Base-by-base conservation (phyloP, 2,329 filamentous ascomycete species). In the Botrytis fabae region DNA sequence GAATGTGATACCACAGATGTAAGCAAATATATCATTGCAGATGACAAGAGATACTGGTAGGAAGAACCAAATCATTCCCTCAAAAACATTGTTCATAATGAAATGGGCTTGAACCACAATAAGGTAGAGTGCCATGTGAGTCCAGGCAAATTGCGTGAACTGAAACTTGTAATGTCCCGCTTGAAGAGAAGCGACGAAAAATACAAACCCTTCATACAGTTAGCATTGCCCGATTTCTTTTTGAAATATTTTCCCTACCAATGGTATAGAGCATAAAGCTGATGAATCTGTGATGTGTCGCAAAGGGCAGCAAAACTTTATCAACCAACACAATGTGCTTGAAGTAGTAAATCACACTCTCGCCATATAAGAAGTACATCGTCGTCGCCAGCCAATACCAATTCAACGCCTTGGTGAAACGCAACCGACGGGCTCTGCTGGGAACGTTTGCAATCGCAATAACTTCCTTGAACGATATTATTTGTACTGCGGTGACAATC, bases 61-160 rank as follows among this genome's bases (percentile, higher is more conserved):
- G 88, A 98, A 98, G 87, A 99, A 98, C 96, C 96, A 99, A 82
- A 99, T 97, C 93, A 99, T 94, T 85, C 96, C 96, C 85, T 99
- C 96, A 79, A 99, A 97, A 77, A 99, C 92, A 83, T 99, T 99
- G 88, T 99, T 99, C 93, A 99, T 98, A 85, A 98, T 94, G 83
- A 99, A 99, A 82, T 99, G 96, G 22, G 96, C 95, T 83, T 99
- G 95, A 9, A 97, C 95, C 57, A 98, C 95, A 79, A 99, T 98
- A 80, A 99, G 87, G 85, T 97, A 98, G 32, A 99, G 89, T 8
- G 97, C 96, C 95, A 99, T 98, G 83, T 99, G 96, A 22, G 96
- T 98, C 96, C 96, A 99, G 71, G 95, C 96, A 80, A 98, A 99
- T 83, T 99, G 96, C 75, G 95, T 97, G 84, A 99, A 99, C 83